These are phyloP conservation scores for Venturia nashicola DNA, from an alignment of 2,329 filamentous ascomycete species.

Conservation along the genomic window DNA sequence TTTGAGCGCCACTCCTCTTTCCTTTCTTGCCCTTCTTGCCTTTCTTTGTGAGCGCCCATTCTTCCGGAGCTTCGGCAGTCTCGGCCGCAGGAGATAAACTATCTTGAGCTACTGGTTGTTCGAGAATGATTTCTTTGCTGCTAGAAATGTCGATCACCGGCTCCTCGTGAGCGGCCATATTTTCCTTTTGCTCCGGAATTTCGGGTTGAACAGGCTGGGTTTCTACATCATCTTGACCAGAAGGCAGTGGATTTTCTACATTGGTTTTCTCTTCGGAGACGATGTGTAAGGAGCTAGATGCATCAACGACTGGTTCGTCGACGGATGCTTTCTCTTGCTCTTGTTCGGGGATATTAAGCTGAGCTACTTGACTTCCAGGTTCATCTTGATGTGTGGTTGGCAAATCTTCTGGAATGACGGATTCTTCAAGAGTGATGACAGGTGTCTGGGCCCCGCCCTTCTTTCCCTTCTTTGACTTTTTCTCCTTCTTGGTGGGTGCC, in stretches of 20 bases:
- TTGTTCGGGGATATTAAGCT: neutral
- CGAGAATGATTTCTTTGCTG: neutral
- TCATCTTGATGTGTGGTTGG: neutral
- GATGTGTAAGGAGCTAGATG: neutral
- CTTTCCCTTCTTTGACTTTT: slow-evolving; percentile 5
- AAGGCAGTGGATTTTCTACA: neutral
- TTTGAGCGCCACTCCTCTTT: neutral
- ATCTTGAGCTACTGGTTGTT: neutral
- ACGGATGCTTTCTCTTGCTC: neutral
- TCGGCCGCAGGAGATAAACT: neutral
- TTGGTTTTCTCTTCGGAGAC: neutral
- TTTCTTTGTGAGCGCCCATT: slow-evolving; percentile 1
- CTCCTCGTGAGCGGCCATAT: neutral
- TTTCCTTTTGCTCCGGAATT: neutral
- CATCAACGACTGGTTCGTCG: neutral
- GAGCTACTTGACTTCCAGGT: neutral
- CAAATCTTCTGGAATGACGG: neutral
- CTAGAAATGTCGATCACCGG: neutral
- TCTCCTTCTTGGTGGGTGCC: slow-evolving; percentile 5
- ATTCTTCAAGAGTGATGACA: neutral
- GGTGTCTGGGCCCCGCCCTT: neutral
- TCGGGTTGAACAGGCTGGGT: neutral
- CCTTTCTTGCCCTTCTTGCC: slow-evolving; percentile 5
- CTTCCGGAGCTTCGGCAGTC: neutral
- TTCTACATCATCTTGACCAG: neutral